Evolutionary conservation across 1,284 basidiomycete genomes (phyloP).

Genomic region (Tilletia caries): DNA sequence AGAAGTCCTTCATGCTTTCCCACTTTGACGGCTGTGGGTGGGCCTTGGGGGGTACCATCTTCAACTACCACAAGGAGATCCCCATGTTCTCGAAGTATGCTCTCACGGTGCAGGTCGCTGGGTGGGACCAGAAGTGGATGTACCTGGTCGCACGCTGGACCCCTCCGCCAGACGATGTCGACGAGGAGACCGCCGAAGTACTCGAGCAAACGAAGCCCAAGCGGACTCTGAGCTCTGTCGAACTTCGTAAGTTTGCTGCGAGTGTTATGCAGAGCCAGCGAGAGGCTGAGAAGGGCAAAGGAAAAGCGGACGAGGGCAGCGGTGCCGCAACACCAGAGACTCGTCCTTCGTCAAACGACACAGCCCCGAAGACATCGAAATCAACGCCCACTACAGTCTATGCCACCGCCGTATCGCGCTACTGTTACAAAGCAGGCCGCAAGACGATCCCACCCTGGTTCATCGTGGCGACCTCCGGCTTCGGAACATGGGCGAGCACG

Average conservation of each 20-base stretch:
- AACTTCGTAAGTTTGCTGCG: slow-evolving; percentile 5
- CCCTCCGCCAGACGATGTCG: neutral
- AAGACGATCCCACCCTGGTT: slow-evolving; percentile 46
- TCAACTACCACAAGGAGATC: slow-evolving; percentile 39
- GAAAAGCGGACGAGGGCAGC: slow-evolving; percentile 4
- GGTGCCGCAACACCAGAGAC: neutral
- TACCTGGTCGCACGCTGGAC: slow-evolving; percentile 1
- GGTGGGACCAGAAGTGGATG: slow-evolving; percentile 47
- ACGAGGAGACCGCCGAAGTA: slow-evolving; percentile 1
- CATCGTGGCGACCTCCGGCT: slow-evolving; percentile 36
- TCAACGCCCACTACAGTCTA: slow-evolving; percentile 22
- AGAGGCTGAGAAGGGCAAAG: slow-evolving; percentile 3
- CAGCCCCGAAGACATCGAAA: neutral
- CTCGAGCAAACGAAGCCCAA: slow-evolving; percentile 13
- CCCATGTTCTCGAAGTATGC: slow-evolving; percentile 33
- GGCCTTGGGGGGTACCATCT: slow-evolving; percentile 22
- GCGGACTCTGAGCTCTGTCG: neutral
- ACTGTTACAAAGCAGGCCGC: slow-evolving; percentile 36
- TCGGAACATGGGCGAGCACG: slow-evolving; percentile 28
- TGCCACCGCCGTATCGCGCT: slow-evolving; percentile 37
- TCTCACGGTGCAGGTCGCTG: slow-evolving; percentile 27
- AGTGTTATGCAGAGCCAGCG: slow-evolving; percentile 8
- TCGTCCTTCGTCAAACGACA: neutral
- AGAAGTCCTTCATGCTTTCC: slow-evolving; percentile 26
- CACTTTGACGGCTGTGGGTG: slow-evolving; percentile 14